These are phyloP conservation scores for Trichoderma endophyticum DNA, from an alignment of 2,329 filamentous ascomycete genomes.

Conservation along the genomic window DNA sequence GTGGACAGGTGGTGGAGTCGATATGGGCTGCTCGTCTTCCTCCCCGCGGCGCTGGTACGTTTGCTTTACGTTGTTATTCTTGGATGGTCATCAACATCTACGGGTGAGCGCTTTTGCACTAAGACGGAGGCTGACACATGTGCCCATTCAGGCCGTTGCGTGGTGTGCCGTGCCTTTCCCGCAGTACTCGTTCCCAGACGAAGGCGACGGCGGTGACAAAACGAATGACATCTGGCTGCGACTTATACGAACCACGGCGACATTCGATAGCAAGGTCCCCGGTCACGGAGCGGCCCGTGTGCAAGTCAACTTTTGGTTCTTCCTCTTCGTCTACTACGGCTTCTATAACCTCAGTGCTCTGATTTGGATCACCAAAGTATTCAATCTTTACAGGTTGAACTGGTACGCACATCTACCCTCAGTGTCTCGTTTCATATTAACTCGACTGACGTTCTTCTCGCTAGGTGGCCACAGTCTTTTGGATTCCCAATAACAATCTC, in stretches of 20 bases:
- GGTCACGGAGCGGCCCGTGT: slow-evolving; percentile 63
- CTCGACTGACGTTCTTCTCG: background rate
- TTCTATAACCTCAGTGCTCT: slow-evolving; percentile 66
- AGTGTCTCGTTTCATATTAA: no score
- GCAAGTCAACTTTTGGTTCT: slow-evolving; percentile 69
- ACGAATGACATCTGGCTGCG: background rate
- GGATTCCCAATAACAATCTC: slow-evolving; percentile 64
- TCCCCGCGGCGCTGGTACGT: slow-evolving; percentile 59
- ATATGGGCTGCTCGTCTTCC: slow-evolving; percentile 57
- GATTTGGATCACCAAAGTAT: slow-evolving; percentile 69
- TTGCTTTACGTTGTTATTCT: background rate
- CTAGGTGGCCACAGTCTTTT: slow-evolving; percentile 58
- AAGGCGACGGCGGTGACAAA: slow-evolving; percentile 32
- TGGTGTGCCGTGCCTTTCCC: slow-evolving; percentile 67
- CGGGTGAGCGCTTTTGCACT: background rate
- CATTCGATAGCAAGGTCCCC: slow-evolving; percentile 40
- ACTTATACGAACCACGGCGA: background rate
- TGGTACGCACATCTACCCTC: slow-evolving; percentile 40
- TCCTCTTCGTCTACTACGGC: slow-evolving; percentile 66
- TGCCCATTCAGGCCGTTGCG: slow-evolving; percentile 48
- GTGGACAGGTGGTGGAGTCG: slow-evolving; percentile 63
- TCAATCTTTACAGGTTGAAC: slow-evolving; percentile 68
- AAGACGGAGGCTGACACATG: background rate
- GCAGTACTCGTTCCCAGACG: slow-evolving; percentile 53
- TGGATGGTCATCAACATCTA: background rate